phyloP scores from a whole-genome alignment of 2,329 filamentous ascomycete genomes.

The Nigrospora oryzae region DNA sequence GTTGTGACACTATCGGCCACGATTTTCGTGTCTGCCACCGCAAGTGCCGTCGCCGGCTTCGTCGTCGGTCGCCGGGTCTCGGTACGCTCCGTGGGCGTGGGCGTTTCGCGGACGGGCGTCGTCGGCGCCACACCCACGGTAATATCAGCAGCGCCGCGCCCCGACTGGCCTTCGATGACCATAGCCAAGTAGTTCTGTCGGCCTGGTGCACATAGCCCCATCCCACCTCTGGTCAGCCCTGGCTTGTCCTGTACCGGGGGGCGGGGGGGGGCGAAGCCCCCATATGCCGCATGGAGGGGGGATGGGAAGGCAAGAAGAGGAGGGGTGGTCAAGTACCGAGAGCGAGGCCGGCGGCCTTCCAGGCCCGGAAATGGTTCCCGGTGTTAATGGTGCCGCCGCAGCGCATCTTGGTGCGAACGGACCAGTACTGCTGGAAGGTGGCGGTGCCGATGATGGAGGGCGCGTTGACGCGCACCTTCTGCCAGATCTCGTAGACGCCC shows the following conservation, averaged over 20 bases:
- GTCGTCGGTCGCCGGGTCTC: background rate
- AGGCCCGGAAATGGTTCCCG: slow-evolving; percentile 3
- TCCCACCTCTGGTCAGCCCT: no score
- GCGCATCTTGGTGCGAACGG: slow-evolving; percentile 15
- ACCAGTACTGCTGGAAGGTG: slow-evolving; percentile 28
- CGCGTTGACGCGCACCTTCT: slow-evolving; percentile 15
- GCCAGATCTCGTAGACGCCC: slow-evolving; percentile 9
- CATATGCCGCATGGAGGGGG: no score
- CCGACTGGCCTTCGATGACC: slow-evolving; percentile 1
- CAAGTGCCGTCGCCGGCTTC: no score
- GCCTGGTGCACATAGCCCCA: background rate
- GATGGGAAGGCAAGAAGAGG: no score
- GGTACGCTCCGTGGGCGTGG: background rate
- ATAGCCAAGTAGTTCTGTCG: slow-evolving; percentile 3
- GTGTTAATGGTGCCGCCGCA: slow-evolving; percentile 2
- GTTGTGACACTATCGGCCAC: no score
- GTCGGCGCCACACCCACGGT: background rate
- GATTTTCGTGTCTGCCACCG: no score
- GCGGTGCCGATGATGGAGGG: slow-evolving; percentile 26
- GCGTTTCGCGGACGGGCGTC: background rate
- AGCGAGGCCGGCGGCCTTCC: slow-evolving; percentile 1
- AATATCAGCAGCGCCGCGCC: slow-evolving; percentile 1
- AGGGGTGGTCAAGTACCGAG: background rate
- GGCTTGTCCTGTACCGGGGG: no score
- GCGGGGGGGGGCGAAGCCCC: no score